Evolutionary conservation across 2,329 filamentous ascomycete species (phyloP), one percentile per base, ranked within the genome.

Genomic region (Exophiala bonariae): DNA sequence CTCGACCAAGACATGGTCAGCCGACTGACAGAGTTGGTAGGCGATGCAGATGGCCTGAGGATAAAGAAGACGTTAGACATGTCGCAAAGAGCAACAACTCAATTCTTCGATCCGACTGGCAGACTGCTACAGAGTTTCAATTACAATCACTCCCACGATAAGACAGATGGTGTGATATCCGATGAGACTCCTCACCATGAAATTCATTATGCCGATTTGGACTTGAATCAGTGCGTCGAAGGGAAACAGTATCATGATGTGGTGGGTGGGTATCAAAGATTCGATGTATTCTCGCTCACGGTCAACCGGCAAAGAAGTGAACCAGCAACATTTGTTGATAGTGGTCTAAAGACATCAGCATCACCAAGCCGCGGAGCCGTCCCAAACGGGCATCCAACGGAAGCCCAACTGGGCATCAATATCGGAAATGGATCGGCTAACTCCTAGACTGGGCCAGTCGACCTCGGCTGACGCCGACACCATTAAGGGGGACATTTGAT

Each of bases 231-330:
- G 3, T 78, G 75, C 31, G 62, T 81, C 0, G 78, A 81, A 52
- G 73, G 73, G 0, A 81, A 81, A 54, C 78, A 80, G 57, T 80
- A 75, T 50, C 78, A 80, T 49, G 78, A 81, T 59, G 68, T 79
- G 2, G 75, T 76, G 1, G 78, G 77, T 1, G 76, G 76, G 0
- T 80, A 81, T 60, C 78, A 81, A 58, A 62, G 78, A 2, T 59
- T 76, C 3, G 77, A 81, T 57, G 65, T 81, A 1, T 81, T 81
- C 53, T 65, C 77, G 22, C 42, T 80, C 7, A 73, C 68, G 23
- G 72, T 81, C 0, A 64, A 77, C 50, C 61, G 75, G 1, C 64
- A 58, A 11, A 64, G 73, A 11, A 56, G 61, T 18, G 50, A 66
- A 11, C 71, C 71, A 0, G 61, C 62, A 0, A 59, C 38, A 11